Conservation (phyloP, 2,329 filamentous ascomycete genomes). For the Cytospora mali region DNA sequence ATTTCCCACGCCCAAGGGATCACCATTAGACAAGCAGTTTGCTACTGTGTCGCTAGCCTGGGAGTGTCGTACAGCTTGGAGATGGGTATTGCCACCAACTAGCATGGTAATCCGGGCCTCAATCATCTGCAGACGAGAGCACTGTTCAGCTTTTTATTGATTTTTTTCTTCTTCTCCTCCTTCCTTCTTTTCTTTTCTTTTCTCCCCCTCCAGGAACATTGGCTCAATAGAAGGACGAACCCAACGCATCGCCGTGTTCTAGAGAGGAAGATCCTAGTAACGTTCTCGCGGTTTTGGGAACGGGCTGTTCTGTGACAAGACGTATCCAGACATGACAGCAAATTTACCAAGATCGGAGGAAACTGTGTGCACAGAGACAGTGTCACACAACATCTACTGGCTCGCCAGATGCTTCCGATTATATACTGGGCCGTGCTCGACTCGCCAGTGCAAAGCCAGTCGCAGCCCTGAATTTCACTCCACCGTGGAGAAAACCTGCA, state of each 20-base stretch:
- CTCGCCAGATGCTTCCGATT: conserved; percentile 22
- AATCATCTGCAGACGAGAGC: neutral
- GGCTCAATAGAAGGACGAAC: neutral
- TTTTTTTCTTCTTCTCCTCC: no score
- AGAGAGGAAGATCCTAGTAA: neutral
- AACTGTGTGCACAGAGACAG: conserved; percentile 8
- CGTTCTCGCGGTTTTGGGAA: neutral
- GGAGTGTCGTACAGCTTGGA: neutral
- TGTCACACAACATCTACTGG: conserved; percentile 22
- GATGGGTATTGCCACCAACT: neutral
- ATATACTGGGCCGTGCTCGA: conserved; percentile 18
- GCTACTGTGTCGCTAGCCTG: neutral
- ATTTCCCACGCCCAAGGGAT: neutral
- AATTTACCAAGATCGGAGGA: neutral
- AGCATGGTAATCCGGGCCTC: neutral
- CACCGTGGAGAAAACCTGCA: conserved; percentile 17
- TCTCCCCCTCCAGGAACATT: neutral
- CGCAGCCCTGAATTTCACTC: conserved; percentile 6
- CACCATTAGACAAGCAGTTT: neutral
- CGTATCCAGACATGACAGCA: neutral
- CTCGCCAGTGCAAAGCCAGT: conserved; percentile 27
- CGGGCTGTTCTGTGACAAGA: neutral
- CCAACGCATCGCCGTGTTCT: neutral
- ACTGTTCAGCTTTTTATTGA: neutral
- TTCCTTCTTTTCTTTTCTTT: no score